These are phyloP conservation scores for Erythrophleum fordii DNA, from an alignment of 306 rosid species.

Conservation along the genomic window DNA sequence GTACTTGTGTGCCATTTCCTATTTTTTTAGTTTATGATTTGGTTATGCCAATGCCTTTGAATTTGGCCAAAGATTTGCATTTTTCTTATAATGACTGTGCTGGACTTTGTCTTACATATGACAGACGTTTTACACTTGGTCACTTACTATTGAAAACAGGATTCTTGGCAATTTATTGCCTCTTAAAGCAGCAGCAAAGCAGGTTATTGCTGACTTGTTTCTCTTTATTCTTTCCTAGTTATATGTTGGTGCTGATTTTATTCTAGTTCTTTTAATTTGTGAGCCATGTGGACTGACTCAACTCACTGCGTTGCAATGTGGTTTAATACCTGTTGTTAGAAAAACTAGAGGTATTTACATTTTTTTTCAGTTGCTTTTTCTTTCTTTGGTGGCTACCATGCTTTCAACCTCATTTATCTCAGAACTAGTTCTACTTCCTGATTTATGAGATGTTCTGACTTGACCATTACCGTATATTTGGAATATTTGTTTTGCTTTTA, in stretches of 20 bases:
- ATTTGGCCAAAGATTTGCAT: conserved; percentile 75
- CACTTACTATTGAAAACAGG: conserved; percentile 38
- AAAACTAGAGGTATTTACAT: conserved; percentile 77
- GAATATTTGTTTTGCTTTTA: not conserved
- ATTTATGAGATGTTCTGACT: not conserved
- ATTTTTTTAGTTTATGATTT: too few species aligned
- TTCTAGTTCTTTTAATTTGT: conserved; percentile 93
- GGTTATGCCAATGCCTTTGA: too few species aligned
- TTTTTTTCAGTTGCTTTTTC: not conserved
- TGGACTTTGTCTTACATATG: conserved; percentile 86
- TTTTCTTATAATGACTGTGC: conserved; percentile 64
- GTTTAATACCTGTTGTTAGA: conserved; percentile 93
- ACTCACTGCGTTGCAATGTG: conserved; percentile 97
- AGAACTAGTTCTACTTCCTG: not conserved
- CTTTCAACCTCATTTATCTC: not conserved
- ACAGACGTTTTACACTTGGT: conserved; percentile 96
- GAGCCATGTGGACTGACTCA: conserved; percentile 99
- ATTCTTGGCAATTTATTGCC: conserved; percentile 8
- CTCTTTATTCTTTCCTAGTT: conserved; percentile 52
- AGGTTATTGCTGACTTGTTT: conserved; percentile 26
- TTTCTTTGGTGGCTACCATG: not conserved
- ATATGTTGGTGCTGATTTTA: conserved; percentile 93
- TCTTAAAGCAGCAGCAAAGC: conserved; percentile 21
- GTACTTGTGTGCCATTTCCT: too few species aligned
- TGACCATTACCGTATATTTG: not conserved